phyloP scores from a whole-genome alignment of 1,284 basidiomycete species.

The Cutaneotrichosporon sp. region DNA sequence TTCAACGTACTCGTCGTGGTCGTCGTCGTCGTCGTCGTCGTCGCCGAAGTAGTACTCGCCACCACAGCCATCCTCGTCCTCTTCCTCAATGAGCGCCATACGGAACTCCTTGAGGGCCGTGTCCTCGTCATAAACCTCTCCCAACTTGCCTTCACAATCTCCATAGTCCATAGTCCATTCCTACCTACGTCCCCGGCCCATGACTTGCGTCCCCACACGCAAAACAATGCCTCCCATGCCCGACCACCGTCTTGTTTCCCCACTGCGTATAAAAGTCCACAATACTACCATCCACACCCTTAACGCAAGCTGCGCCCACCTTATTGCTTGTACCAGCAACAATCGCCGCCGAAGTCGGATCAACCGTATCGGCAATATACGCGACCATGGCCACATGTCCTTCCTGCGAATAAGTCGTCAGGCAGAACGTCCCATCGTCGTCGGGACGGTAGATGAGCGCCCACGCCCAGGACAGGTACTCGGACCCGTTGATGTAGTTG shows the following conservation, averaged over 20 bases:
- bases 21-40: slow-evolving; percentile 5
- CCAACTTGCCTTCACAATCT: too few relatives aligned
- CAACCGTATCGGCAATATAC: neutral
- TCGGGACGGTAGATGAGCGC: slow-evolving; percentile 9
- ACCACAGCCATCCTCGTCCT: too few relatives aligned
- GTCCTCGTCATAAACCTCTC: too few relatives aligned
- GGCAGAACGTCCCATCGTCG: slow-evolving; percentile 4
- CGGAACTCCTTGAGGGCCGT: too few relatives aligned
- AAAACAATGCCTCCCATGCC: neutral
- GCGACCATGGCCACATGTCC: neutral
- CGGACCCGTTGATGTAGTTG: slow-evolving; percentile 5
- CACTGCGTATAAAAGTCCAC: neutral
- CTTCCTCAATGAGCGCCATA: too few relatives aligned
- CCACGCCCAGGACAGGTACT: slow-evolving; percentile 5
- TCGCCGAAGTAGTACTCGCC: neutral
- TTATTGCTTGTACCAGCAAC: neutral
- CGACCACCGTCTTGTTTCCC: neutral
- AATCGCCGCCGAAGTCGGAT: neutral
- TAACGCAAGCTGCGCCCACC: neutral
- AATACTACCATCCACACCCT: neutral
- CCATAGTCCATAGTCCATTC: too few relatives aligned
- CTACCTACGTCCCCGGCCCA: neutral
- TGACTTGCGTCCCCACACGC: neutral
- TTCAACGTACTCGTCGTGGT: neutral
- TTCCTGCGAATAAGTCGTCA: neutral